Evolutionary conservation across 768 basidiomycete genomes (phyloP), one percentile per base, ranked within the genome.

Genomic region (Kondoa subrosea): DNA sequence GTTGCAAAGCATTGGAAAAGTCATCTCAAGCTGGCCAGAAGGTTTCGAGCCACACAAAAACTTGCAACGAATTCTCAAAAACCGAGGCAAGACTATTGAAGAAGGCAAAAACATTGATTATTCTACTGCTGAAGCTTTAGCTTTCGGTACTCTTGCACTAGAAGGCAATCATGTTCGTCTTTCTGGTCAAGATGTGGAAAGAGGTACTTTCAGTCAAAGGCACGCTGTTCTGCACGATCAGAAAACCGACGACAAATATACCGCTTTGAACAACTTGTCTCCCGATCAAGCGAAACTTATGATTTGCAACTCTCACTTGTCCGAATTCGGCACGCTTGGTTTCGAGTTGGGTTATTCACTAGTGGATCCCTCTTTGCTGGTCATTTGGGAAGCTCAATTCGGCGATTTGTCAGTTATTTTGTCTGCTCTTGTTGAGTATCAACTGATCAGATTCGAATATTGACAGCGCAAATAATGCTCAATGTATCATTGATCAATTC

Each of bases 331-430:
- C 70, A 81, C 85, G 1, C 87, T 99, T 68, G 93, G 93, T 56
- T 99, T 97, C 77, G 93, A 99, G 78, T 85, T 99, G 32, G 93
- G 93, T 8, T 99, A 99, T 78, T 99, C 95, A 3, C 85, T 97
- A 71, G 95, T 97, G 66, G 93, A 91, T 16, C 95, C 93, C 25
- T 85, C 90, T 75, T 81, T 85, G 30, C 81, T 99, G 71, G 90
- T 90, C 17, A 86, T 99, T 75, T 99, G 93, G 95, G 95, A 97
- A 77, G 95, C 93, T 17, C 93, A 97, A 32, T 63, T 63, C 61
- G 61, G 61, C n/a, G 61, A 63, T 32, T 63, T 63, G 16, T 27
- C 4, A 21, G 30, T 70, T n/a, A 25, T 8, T 27, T 56, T 27
- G 4, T 2, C 21, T 14, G 1, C 8, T 17, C 1, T 1, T 25